phyloP scores from a whole-genome alignment of 1,284 basidiomycete genomes.

The Naganishia liquefaciens region DNA sequence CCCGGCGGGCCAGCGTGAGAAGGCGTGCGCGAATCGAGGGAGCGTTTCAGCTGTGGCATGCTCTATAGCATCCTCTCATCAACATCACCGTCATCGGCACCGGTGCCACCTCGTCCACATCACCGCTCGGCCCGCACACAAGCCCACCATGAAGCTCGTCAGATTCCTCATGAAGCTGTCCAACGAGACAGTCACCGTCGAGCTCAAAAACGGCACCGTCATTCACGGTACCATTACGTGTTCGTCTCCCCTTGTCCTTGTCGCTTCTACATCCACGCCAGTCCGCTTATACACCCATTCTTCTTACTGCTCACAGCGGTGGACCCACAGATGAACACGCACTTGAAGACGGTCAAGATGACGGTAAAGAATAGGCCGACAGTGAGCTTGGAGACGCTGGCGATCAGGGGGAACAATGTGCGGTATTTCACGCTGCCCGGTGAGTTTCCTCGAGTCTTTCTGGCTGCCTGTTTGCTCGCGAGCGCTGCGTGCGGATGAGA shows the following conservation, averaged over 20 bases:
- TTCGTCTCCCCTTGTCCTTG: conserved; percentile 45
- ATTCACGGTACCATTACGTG: conserved; percentile 97
- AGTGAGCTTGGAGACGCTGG: conserved; percentile 74
- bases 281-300: conserved; percentile 5
- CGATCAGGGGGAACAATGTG: conserved; percentile 89
- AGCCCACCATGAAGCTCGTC: conserved; percentile 57
- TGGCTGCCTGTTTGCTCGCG: not conserved
- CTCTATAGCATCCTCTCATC: too few relatives aligned
- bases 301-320: conserved; percentile 62
- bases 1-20: too few relatives aligned
- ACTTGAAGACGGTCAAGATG: conserved; percentile 96
- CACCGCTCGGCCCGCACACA: conserved; percentile 34
- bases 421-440: conserved; percentile 79
- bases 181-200: conserved; percentile 98
- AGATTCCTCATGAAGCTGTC: conserved; percentile 98
- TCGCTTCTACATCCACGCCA: not conserved
- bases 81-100: too few relatives aligned
- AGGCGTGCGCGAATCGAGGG: not conserved
- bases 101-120: too few relatives aligned
- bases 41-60: too few relatives aligned
- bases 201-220: conserved; percentile 95
- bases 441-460: conserved; percentile 25
- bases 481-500: not conserved
- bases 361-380: conserved; percentile 79
- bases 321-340: conserved; percentile 97